Percentiles rank a stretch among this genome's conserved stretches.
These are phyloP conservation scores for Leccinum aurantiacum DNA, from an alignment of 768 basidiomycete species.

Conservation along the genomic window DNA sequence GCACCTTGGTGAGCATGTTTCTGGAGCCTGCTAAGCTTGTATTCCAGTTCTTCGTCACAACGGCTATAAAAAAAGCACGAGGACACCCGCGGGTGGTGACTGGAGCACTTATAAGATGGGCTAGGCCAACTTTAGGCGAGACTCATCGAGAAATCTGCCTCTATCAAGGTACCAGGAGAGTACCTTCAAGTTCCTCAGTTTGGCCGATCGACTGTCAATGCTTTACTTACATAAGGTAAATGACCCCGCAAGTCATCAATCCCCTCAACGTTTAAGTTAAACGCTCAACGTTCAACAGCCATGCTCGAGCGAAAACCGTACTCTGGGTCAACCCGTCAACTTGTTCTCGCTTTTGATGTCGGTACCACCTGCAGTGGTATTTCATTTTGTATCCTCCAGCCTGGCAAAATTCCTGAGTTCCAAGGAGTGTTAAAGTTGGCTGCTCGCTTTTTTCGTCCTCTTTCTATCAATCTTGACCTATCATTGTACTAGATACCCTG, in stretches of 20 bases:
- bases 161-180: too few species aligned
- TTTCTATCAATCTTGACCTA: not conserved
- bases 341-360: conserved; percentile 37
- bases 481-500: not conserved
- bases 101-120: conserved; percentile 8
- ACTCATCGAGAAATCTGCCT: not conserved
- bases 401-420: not conserved
- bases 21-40: too few species aligned
- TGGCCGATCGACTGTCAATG: not conserved
- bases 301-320: conserved; percentile 36
- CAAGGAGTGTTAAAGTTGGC: not conserved
- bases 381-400: not conserved
- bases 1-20: too few species aligned
- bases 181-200: not conserved
- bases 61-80: not conserved
- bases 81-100: not conserved
- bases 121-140: not conserved
- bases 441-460: not conserved
- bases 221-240: not conserved
- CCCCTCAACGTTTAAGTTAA: not conserved
- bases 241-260: not conserved
- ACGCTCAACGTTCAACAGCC: not conserved
- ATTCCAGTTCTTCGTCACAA: too few species aligned
- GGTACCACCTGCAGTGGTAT: not conserved
- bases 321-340: conserved; percentile 30